Conservation (phyloP, 2,329 filamentous ascomycete genomes). For the Penicillium sp. region DNA sequence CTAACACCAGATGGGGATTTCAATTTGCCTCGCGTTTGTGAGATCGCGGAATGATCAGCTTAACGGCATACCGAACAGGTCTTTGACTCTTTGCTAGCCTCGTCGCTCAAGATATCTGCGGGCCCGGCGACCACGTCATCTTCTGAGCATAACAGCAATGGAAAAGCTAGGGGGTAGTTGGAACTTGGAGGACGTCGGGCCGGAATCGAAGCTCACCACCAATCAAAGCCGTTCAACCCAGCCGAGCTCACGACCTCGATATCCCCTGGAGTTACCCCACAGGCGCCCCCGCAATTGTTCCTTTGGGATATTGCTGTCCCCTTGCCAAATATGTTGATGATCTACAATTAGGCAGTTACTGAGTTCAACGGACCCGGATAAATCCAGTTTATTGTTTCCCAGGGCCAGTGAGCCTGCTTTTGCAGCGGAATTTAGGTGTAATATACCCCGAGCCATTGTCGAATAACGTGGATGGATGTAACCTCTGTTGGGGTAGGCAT, state of each 20-base stretch:
- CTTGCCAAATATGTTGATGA: not conserved
- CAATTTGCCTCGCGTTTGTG: not conserved
- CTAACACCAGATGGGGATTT: not conserved
- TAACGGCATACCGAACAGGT: conserved; percentile 6
- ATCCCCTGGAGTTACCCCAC: conserved; percentile 7
- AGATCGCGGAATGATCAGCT: not conserved
- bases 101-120: not conserved
- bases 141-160: not conserved
- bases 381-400: not conserved
- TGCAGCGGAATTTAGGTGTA: not conserved
- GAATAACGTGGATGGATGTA: not conserved
- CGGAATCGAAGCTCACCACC: not conserved
- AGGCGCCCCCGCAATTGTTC: conserved; percentile 2
- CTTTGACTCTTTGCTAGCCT: conserved; percentile 6
- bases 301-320: not conserved
- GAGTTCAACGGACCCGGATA: not conserved
- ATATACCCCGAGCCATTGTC: not conserved
- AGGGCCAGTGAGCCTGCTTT: not conserved
- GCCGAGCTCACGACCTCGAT: conserved; percentile 1
- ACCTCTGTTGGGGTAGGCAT: not conserved
- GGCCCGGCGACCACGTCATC: not conserved
- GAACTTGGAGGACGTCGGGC: not conserved
- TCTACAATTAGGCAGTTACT: not conserved
- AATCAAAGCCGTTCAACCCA: conserved; percentile 4
- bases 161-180: not conserved